Evolutionary conservation across 1,139 yeast species (phyloP), one percentile per base, ranked within the genome.

Genomic region (Scheffersomyces segobiensis): DNA sequence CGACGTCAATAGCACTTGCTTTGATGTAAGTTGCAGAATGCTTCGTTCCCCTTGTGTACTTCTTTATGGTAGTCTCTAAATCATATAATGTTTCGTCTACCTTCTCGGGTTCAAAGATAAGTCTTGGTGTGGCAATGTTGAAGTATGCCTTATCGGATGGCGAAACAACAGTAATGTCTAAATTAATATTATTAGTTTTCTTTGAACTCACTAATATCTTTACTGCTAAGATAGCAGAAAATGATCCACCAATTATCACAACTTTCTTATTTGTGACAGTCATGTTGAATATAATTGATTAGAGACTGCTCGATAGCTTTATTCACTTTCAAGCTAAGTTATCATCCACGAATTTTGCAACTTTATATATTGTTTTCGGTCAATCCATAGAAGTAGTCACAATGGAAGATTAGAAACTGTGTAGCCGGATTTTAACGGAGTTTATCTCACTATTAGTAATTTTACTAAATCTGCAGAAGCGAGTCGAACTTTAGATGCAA

Each of bases 181-280:
- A 60, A 14, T 57, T 57, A 1, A 55, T 52, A 3, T 32, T 19
- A 6, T 58, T 48, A 6, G 60, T 32, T 6, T 53, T 20, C 39
- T 54, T 53, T 10, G 53, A 53, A 5, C 52, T 52, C 8, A 62
- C 59, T 19, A 66, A 53, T n/a, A 60, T 50, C 42, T 68, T 69
- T 8, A 72, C 70, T 4, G 78, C 77, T 7, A 54, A 49, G 17
- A 69, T 60, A 3, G 72, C 81, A 5, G 76, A 78, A 58, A 63
- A 76, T 2, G 79, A 76, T 2, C 75, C 79, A 10, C 81, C 81
- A 21, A 77, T 63, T n/a, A 77, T 71, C 3, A 75, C 71, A 21
- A 75, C 56, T 52, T 63, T 58, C 46, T 58, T 56, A 2, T 57
- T 5, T 7, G 17, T 52, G 8, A 19, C 14, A 52, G 24, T 39